These are phyloP conservation scores for Amanita pseudoporphyria DNA, from an alignment of 768 basidiomycete species.

Conservation along the genomic window DNA sequence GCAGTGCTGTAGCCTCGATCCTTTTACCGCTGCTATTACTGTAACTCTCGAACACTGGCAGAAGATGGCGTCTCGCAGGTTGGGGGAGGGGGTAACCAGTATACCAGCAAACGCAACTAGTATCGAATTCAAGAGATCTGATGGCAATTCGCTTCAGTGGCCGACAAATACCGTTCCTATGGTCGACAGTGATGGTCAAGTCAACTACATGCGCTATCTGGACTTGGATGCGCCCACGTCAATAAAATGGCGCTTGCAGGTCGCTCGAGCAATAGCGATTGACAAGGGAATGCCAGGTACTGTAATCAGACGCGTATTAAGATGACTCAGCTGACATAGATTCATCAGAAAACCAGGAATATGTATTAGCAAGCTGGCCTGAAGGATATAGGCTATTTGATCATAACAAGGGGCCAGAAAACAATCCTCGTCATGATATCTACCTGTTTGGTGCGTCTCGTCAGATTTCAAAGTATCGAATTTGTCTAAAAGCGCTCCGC, in stretches of 20 bases:
- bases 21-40: not conserved
- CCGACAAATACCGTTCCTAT: slow-evolving; percentile 45
- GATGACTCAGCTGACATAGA: not conserved
- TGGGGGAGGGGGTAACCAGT: slow-evolving; percentile 16
- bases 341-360: slow-evolving; percentile 26
- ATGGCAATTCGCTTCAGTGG: slow-evolving; percentile 46
- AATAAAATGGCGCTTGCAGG: slow-evolving; percentile 47
- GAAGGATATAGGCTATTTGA: slow-evolving; percentile 61
- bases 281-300: slow-evolving; percentile 42
- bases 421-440: slow-evolving; percentile 55
- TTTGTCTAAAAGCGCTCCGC: not conserved
- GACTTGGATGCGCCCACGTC: slow-evolving; percentile 37
- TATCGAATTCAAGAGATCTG: slow-evolving; percentile 51
- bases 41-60: slow-evolving; percentile 15
- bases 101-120: slow-evolving; percentile 46
- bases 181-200: slow-evolving; percentile 50
- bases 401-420: slow-evolving; percentile 57
- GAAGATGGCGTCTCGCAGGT: slow-evolving; percentile 13
- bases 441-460: slow-evolving; percentile 58
- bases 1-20: not conserved
- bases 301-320: slow-evolving; percentile 11
- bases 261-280: slow-evolving; percentile 32
- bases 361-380: slow-evolving; percentile 60
- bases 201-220: slow-evolving; percentile 62
- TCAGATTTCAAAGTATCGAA: not conserved